phyloP scores from a whole-genome alignment of 225 moss, liverwort and hornwort genomes.

The Anthoceros angustus region DNA sequence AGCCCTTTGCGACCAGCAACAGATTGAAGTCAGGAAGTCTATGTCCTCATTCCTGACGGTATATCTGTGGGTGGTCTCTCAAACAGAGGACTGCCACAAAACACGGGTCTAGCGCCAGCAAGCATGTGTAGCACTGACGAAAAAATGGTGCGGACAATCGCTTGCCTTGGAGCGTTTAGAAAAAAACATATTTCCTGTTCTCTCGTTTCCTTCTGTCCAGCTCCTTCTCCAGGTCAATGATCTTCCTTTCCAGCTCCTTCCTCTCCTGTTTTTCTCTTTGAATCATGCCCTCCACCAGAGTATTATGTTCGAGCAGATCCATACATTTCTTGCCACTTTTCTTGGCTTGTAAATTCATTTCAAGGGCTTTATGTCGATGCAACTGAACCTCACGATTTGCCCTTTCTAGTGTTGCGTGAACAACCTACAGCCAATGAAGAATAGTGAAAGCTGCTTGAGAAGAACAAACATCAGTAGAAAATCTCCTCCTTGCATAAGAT shows the following conservation, averaged over 20 bases:
- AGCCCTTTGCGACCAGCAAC: too few species aligned
- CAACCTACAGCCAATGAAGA: slow-evolving; percentile 2
- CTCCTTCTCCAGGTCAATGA: not conserved
- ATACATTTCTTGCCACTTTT: slow-evolving; percentile 29
- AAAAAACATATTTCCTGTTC: not conserved
- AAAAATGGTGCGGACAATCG: not conserved
- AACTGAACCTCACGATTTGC: slow-evolving; percentile 18
- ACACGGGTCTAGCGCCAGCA: not conserved
- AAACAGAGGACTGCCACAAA: too few species aligned
- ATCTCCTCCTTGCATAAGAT: not conserved
- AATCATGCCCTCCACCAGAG: slow-evolving; percentile 4
- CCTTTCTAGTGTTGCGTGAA: slow-evolving; percentile 11
- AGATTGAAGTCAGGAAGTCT: too few species aligned
- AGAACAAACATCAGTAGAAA: not conserved
- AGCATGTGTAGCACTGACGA: not conserved
- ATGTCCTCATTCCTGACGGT: too few species aligned
- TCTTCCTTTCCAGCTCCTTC: slow-evolving; percentile 6
- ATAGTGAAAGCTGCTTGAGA: not conserved
- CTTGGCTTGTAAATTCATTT: slow-evolving; percentile 34
- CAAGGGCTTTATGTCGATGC: slow-evolving; percentile 19
- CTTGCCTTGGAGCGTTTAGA: not conserved
- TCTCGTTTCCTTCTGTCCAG: not conserved
- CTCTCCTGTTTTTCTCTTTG: slow-evolving; percentile 9
- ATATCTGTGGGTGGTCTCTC: too few species aligned
- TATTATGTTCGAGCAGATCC: slow-evolving; percentile 16